Percentiles rank a stretch among this genome's conserved stretches.
Conservation (phyloP, 169 alveolate genomes). For the Plasmodium adleri region DNA sequence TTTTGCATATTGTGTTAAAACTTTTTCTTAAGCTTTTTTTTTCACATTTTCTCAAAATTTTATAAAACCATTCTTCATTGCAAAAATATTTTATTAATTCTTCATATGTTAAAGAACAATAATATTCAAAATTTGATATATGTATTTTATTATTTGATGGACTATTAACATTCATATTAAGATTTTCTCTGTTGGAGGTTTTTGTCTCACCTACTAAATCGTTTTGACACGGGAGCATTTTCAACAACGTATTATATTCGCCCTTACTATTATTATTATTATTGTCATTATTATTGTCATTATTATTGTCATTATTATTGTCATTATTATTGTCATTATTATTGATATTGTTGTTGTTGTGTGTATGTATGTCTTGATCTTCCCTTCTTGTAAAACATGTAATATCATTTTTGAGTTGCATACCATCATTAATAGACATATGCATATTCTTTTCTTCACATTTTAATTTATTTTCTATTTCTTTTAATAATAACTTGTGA, state of each 20-base stretch:
- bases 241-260: neutral
- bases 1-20: constrained; percentile 51
- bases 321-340: neutral
- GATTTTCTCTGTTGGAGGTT: neutral
- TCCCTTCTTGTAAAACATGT: neutral
- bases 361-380: neutral
- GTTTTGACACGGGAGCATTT: neutral
- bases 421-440: neutral
- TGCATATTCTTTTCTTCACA: neutral
- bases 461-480: constrained; percentile 9
- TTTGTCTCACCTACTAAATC: neutral
- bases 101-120: constrained; percentile 27
- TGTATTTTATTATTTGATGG: neutral
- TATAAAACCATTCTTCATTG: constrained; percentile 37
- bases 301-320: too few relatives aligned
- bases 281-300: too few relatives aligned
- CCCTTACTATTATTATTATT: neutral
- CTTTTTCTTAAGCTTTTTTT: constrained; percentile 29
- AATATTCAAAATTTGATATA: too few relatives aligned
- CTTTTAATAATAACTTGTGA: constrained; percentile 17
- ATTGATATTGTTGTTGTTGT: neutral
- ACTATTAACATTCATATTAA: neutral
- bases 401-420: neutral
- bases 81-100: constrained; percentile 41
- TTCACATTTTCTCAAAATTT: constrained; percentile 25